Evolutionary conservation across 2,329 filamentous ascomycete genomes (phyloP).

Genomic region (Scleromitrula shiraiana): DNA sequence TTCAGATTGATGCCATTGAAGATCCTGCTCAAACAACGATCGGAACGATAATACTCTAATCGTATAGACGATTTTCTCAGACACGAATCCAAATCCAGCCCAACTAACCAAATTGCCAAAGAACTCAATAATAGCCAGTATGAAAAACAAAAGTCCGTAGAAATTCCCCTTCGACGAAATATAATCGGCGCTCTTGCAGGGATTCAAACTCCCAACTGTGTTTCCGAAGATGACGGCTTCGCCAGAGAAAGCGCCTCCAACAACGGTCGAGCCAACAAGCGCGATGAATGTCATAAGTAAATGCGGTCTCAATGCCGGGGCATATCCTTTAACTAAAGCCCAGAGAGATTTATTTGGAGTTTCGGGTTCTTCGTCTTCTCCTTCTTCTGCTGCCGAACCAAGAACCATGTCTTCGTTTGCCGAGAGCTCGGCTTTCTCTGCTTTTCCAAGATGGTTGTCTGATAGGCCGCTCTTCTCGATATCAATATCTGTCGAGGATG

Average conservation of each 20-base stretch:
- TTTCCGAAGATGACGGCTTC: constrained; percentile 50
- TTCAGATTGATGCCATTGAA: constrained; percentile 65
- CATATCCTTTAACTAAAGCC: constrained; percentile 10
- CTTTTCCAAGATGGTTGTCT: constrained; percentile 1
- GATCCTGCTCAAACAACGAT: constrained; percentile 55
- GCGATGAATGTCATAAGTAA: not conserved
- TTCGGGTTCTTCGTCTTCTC: constrained; percentile 11
- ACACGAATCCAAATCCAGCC: constrained; percentile 44
- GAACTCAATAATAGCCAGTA: constrained; percentile 48
- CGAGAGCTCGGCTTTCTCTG: not conserved
- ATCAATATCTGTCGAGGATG: constrained; percentile 10
- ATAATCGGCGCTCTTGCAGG: constrained; percentile 30
- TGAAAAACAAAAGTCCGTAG: constrained; percentile 38
- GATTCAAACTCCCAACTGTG: constrained; percentile 42
- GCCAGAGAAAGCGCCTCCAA: constrained; percentile 45
- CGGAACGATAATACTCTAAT: constrained; percentile 46
- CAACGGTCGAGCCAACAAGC: constrained; percentile 33
- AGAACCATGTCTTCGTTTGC: not conserved
- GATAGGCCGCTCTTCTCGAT: constrained; percentile 6
- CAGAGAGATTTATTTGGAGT: constrained; percentile 15
- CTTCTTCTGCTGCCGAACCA: constrained; percentile 7
- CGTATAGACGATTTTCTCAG: constrained; percentile 57
- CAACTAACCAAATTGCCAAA: constrained; percentile 53
- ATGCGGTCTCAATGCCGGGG: constrained; percentile 6
- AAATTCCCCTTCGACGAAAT: constrained; percentile 28